Base-by-base conservation (phyloP, 148 eudicot genomes). In the Persicaria tinctoria region DNA sequence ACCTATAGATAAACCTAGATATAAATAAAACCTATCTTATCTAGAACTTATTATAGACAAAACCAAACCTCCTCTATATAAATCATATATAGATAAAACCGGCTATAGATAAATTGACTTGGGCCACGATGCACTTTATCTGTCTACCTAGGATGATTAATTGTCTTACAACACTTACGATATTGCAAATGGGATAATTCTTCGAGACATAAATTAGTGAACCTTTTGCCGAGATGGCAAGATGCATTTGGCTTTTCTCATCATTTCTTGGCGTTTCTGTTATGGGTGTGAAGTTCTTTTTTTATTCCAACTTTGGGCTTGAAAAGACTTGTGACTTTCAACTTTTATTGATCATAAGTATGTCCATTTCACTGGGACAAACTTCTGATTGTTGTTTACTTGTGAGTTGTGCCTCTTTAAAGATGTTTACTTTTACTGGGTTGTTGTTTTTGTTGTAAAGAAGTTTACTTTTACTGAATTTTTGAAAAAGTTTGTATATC, bases 241-340 rank as follows among this genome's bases (percentile, higher is more conserved):
- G 12, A 63, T 63, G 16, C 47, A 41, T 41, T 41, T 66, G 12
- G 11, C 38, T 66, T 13, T 14, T 44, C 17, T 18, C 38, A 18
- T 32, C 41, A 32, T 32, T 32, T 18, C 38, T 7, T 18, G 0
- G 18, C 8, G 38, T 3, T 18, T 59, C 64, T 18, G 38, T 32
- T 41, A 66, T 14, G 16, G 48, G 14, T 63, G 45, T 63, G 68
- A 63, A 8, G 32, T 46, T 27, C 68, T 63, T 5, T 23, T 23
- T 32, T 11, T 44, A 27, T 27, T 9, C 7, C 68, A 63, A 27
- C 13, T 27, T 27, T 27, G 70, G 70, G 18, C 17, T 66, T 32
- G 17, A 66, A 32, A 66, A 66, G 70, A 66, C 44, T 38, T 44
- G 70, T 38, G 70, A 38, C 13, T 66, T 66, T 13, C 17, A 66